Percentiles rank a stretch among this genome's conserved stretches.
Conservation (phyloP, 2,329 filamentous ascomycete species). For the Fusarium sp. region DNA sequence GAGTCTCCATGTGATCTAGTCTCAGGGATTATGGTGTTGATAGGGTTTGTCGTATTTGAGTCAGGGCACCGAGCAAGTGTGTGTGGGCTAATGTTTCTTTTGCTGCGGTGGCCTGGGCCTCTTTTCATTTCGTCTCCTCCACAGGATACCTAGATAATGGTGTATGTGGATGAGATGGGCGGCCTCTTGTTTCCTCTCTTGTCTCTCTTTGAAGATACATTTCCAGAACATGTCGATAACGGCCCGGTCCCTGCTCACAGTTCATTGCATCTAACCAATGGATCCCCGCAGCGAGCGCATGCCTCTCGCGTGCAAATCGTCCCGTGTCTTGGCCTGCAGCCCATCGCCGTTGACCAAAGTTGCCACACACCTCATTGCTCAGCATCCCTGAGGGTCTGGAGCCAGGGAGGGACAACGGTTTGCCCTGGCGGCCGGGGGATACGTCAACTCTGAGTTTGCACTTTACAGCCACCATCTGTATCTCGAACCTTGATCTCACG, state of each 20-base stretch:
- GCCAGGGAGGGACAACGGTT: conserved; percentile 34
- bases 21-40: conserved; percentile 30
- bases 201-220: background rate
- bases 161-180: conserved; percentile 20
- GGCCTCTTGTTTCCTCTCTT: conserved; percentile 36
- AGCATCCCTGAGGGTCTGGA: conserved; percentile 7
- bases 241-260: conserved; percentile 18
- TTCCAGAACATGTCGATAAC: background rate
- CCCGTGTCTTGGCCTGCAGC: conserved; percentile 46
- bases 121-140: conserved; percentile 29
- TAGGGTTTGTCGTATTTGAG: conserved; percentile 10
- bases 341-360: conserved; percentile 12
- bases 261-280: conserved; percentile 36
- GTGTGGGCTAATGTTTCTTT: conserved; percentile 32
- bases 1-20: conserved; percentile 44
- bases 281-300: conserved; percentile 38
- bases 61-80: conserved; percentile 18
- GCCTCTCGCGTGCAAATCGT: conserved; percentile 42
- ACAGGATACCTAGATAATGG: background rate
- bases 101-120: conserved; percentile 17
- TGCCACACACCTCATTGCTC: conserved; percentile 27
- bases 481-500: conserved; percentile 38
- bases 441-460: conserved; percentile 36
- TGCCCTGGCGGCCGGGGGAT: conserved; percentile 16
- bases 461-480: conserved; percentile 16